A percentile compares a stretch with the other conserved stretches of the same genome.
Conservation (phyloP, 2,329 filamentous ascomycete genomes). For the Fusarium multiceps region DNA sequence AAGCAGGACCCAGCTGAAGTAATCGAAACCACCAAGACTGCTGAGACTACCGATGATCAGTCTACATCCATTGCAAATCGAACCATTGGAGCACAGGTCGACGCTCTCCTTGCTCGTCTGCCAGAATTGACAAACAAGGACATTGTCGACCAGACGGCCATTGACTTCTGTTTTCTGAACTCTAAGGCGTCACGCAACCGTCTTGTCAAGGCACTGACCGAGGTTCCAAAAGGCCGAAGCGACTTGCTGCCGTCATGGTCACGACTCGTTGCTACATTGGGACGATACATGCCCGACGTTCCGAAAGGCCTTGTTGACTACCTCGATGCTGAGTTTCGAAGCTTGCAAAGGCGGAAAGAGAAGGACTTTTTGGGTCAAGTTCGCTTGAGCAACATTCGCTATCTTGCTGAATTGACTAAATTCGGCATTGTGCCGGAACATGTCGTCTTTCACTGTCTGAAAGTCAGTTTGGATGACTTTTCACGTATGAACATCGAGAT, state of each 20-base stretch:
- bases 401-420: slow-evolving; percentile 95
- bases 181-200: slow-evolving; percentile 97
- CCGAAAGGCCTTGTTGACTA: slow-evolving; percentile 91
- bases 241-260: slow-evolving; percentile 92
- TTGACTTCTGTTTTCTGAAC: slow-evolving; percentile 98
- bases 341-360: slow-evolving; percentile 93
- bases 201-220: slow-evolving; percentile 90
- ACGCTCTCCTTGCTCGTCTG: slow-evolving; percentile 86
- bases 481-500: slow-evolving; percentile 99
- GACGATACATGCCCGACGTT: slow-evolving; percentile 94
- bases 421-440: slow-evolving; percentile 98
- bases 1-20: slow-evolving; percentile 69
- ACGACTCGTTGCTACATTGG: slow-evolving; percentile 91
- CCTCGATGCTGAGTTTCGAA: slow-evolving; percentile 95
- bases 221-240: slow-evolving; percentile 92
- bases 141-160: slow-evolving; percentile 87
- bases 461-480: slow-evolving; percentile 97
- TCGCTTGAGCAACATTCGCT: slow-evolving; percentile 93
- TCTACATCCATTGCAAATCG: slow-evolving; percentile 98
- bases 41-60: slow-evolving; percentile 76
- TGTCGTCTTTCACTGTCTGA: slow-evolving; percentile 98
- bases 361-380: slow-evolving; percentile 98
- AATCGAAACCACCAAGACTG: slow-evolving; percentile 61
- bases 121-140: slow-evolving; percentile 94
- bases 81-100: slow-evolving; percentile 95